Percentiles rank a stretch among this genome's conserved stretches.
Evolutionary conservation across 768 basidiomycete genomes (phyloP).

Genomic region (Boletus rufocinnamomeus): DNA sequence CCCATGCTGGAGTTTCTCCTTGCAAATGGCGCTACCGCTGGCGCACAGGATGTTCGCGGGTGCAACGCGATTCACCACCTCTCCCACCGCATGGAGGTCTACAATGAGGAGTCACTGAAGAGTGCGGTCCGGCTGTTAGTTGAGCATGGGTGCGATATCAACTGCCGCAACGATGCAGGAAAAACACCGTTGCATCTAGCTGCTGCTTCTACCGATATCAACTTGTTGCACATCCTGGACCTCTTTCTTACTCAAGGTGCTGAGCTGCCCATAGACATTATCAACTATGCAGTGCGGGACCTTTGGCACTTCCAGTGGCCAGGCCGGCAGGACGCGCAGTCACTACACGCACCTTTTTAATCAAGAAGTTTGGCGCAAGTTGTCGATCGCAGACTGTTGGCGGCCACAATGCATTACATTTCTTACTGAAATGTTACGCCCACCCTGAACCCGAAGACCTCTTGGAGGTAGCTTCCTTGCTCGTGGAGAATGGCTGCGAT

Average conservation of each 20-base stretch:
- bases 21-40: not conserved
- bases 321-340: not conserved
- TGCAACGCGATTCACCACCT: not conserved
- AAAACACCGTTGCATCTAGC: not conserved
- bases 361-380: not conserved
- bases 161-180: not conserved
- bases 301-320: not conserved
- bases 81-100: fast-evolving
- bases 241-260: not conserved
- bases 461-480: too few species aligned
- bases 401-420: not conserved
- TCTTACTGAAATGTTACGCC: not conserved
- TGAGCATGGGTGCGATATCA: not conserved
- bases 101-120: not conserved
- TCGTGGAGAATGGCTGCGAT: too few species aligned
- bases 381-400: not conserved
- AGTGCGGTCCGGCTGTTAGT: not conserved
- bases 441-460: not conserved
- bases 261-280: not conserved
- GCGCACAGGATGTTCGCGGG: not conserved
- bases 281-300: not conserved
- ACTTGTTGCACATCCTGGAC: not conserved
- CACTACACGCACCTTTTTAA: not conserved
- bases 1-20: not conserved
- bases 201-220: not conserved